These are phyloP conservation scores for Opeltia flavorubescens DNA, from an alignment of 495 filamentous ascomycete species.

Conservation along the genomic window DNA sequence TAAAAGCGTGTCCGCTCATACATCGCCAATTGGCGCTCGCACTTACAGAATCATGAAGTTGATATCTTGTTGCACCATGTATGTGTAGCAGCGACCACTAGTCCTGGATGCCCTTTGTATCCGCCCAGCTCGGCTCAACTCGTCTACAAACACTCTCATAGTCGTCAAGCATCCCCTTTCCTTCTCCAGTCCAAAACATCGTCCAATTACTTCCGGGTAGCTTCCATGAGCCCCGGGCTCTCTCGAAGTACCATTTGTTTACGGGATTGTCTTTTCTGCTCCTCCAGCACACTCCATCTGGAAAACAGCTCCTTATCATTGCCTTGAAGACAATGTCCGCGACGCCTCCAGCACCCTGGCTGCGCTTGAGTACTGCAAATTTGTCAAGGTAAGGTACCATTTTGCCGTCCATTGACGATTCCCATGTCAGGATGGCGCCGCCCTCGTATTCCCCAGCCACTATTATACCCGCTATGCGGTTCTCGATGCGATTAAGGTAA, in stretches of 20 bases:
- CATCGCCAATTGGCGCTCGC: too few species aligned
- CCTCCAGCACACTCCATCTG: conserved; percentile 66
- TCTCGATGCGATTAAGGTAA: conserved; percentile 65
- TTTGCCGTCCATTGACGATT: conserved; percentile 46
- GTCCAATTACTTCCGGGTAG: conserved; percentile 69
- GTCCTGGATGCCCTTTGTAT: conserved; percentile 49
- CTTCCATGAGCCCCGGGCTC: conserved; percentile 69
- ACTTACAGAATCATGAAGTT: too few species aligned
- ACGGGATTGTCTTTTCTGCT: conserved; percentile 71
- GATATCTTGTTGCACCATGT: too few species aligned
- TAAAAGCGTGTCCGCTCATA: too few species aligned
- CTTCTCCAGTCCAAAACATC: conserved; percentile 83
- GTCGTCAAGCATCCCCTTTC: conserved; percentile 46
- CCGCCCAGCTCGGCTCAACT: conserved; percentile 74
- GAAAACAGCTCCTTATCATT: conserved; percentile 83
- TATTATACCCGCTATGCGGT: conserved; percentile 74
- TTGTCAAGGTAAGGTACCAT: conserved; percentile 94
- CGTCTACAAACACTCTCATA: conserved; percentile 71
- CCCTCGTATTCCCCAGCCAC: conserved; percentile 96
- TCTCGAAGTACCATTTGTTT: conserved; percentile 94
- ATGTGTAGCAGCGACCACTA: conserved; percentile 16
- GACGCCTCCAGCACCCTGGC: conserved; percentile 81
- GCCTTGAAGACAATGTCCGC: conserved; percentile 92
- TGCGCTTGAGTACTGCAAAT: conserved; percentile 81
- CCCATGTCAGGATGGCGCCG: conserved; percentile 90